A percentile compares a stretch with the other conserved stretches of the same genome.
phyloP scores from a whole-genome alignment of 2,329 filamentous ascomycete species.

The Spiromastix sp. region DNA sequence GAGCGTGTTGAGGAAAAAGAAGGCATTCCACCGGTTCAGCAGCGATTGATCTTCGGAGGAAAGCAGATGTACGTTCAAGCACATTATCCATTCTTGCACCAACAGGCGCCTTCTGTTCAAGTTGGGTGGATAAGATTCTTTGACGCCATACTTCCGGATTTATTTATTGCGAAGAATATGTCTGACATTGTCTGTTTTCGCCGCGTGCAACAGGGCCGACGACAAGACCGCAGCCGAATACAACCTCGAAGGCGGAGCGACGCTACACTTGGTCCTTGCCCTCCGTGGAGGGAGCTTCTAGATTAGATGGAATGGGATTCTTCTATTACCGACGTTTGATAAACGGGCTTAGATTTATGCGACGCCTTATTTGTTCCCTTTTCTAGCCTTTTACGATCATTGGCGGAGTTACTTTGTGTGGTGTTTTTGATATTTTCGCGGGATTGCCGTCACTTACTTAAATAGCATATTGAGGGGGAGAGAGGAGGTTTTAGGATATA shows the following conservation, averaged over 20 bases:
- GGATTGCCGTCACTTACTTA: too few relatives aligned
- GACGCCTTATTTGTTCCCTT: too few relatives aligned
- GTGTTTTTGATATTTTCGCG: neutral
- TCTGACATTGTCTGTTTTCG: too few relatives aligned
- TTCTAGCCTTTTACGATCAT: neutral
- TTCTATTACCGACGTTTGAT: neutral
- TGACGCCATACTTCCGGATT: too few relatives aligned
- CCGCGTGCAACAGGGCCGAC: constrained; percentile 73
- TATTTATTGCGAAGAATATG: too few relatives aligned
- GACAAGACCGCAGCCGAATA: constrained; percentile 91
- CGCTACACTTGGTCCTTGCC: constrained; percentile 88
- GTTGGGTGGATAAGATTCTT: too few relatives aligned
- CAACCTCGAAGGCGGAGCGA: constrained; percentile 80
- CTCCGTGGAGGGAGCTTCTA: constrained; percentile 59
- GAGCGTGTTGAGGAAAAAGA: constrained; percentile 99
- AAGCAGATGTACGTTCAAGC: constrained; percentile 75
- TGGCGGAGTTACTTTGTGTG: neutral
- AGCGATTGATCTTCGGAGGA: constrained; percentile 89
- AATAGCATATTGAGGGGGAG: too few relatives aligned
- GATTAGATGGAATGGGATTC: neutral
- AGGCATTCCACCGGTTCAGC: constrained; percentile 92
- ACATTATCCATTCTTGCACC: neutral
- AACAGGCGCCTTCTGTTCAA: too few relatives aligned
- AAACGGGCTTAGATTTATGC: too few relatives aligned
- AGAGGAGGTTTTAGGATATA: too few relatives aligned